Evolutionary conservation across 805 yeast species (phyloP).

Genomic region (Monosporozyma aerobia): DNA sequence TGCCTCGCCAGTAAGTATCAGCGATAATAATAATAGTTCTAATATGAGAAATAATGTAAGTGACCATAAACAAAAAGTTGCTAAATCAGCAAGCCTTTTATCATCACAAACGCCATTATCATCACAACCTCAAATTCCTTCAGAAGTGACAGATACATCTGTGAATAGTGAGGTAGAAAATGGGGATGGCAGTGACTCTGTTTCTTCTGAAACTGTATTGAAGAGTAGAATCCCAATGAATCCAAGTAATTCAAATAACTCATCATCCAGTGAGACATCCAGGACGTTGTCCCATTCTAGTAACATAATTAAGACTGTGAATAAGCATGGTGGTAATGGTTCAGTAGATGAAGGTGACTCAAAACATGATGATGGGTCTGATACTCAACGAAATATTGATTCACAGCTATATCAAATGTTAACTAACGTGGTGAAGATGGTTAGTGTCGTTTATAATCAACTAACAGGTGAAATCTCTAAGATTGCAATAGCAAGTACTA

Average conservation of each 20-base stretch:
- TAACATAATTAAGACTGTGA: neutral
- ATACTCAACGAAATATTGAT: conserved; percentile 45
- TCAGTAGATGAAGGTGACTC: neutral
- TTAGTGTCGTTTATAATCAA: conserved; percentile 71
- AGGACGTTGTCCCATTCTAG: neutral
- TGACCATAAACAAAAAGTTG: neutral
- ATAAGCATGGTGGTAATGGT: neutral
- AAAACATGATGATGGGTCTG: conserved; percentile 6
- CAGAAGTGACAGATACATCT: neutral
- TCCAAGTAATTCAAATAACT: conserved; percentile 9
- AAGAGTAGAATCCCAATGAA: neutral
- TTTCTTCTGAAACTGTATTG: neutral
- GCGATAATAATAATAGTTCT: neutral
- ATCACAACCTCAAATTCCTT: neutral
- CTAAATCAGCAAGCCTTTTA: conserved; percentile 2
- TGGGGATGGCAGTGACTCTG: neutral
- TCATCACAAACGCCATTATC: neutral
- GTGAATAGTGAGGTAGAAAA: neutral
- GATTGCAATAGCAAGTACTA: conserved; percentile 48
- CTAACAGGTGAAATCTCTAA: conserved; percentile 58
- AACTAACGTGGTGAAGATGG: conserved; percentile 52
- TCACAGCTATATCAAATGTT: conserved; percentile 58
- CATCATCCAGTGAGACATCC: neutral
- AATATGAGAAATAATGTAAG: neutral
- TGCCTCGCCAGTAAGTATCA: neutral